A percentile compares a stretch with the other conserved stretches of the same genome.
Evolutionary conservation across 1,284 basidiomycete species (phyloP).

Genomic region (Cystobasidium sp.): DNA sequence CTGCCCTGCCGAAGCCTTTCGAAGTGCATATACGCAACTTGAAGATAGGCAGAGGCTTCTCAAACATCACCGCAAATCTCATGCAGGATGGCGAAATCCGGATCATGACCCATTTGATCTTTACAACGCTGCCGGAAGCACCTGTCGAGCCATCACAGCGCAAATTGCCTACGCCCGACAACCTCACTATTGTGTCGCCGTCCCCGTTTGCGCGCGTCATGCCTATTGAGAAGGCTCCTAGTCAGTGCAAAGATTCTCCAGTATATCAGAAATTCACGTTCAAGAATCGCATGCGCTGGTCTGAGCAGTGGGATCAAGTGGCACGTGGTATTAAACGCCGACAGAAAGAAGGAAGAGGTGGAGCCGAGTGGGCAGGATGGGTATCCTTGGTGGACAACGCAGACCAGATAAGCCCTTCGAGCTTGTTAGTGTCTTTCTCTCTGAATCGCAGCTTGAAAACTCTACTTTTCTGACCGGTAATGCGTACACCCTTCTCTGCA

Average conservation of each 20-base stretch:
- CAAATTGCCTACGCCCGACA: constrained; percentile 30
- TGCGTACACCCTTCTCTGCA: background rate
- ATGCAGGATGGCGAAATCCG: constrained; percentile 38
- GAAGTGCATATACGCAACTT: constrained; percentile 27
- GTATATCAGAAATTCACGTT: constrained; percentile 36
- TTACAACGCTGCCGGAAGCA: constrained; percentile 36
- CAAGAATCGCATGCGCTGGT: constrained; percentile 33
- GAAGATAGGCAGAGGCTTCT: constrained; percentile 38
- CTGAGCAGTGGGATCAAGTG: constrained; percentile 31
- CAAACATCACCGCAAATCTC: constrained; percentile 32
- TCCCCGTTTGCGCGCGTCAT: constrained; percentile 32
- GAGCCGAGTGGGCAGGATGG: constrained; percentile 39
- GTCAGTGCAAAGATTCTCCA: background rate
- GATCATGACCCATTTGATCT: constrained; percentile 42
- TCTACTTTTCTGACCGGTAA: background rate
- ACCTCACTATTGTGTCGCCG: constrained; percentile 22
- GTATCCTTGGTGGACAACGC: constrained; percentile 7
- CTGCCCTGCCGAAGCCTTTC: constrained; percentile 40
- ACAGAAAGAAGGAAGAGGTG: constrained; percentile 26
- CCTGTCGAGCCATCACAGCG: constrained; percentile 18
- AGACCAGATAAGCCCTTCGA: constrained; percentile 24
- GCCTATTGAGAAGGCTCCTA: constrained; percentile 24
- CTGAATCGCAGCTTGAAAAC: background rate
- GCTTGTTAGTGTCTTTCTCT: constrained; percentile 13
- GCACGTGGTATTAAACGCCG: constrained; percentile 17